Conservation (phyloP, 306 rosid species). For the Castanea crenata region DNA sequence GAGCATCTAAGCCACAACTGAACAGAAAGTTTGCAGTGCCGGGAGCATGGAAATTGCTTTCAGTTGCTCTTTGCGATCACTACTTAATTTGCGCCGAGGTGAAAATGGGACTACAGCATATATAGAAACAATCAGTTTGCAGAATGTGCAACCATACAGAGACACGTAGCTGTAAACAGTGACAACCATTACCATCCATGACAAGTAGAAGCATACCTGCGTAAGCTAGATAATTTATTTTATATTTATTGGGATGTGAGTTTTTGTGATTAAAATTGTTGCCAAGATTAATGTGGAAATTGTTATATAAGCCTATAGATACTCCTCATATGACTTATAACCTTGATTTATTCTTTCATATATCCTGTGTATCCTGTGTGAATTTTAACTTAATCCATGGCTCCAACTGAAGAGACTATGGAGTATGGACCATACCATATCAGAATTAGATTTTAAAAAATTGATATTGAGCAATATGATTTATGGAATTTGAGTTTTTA, state of each 20-base stretch:
- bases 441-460: neutral
- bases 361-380: neutral
- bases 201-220: constrained; percentile 5
- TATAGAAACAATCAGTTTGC: neutral
- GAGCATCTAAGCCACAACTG: neutral
- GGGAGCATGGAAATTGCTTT: neutral
- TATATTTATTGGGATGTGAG: neutral
- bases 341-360: neutral
- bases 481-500: no score
- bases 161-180: neutral
- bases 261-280: neutral
- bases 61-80: neutral
- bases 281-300: neutral
- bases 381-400: neutral
- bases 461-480: neutral
- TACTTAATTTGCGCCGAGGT: neutral
- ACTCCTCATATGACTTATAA: neutral
- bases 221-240: neutral
- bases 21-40: neutral
- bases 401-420: neutral
- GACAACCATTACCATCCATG: neutral
- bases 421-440: neutral
- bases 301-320: neutral
- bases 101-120: neutral
- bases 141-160: neutral